Base-by-base conservation (phyloP, 306 rosid species). In the Vigna radiata region DNA sequence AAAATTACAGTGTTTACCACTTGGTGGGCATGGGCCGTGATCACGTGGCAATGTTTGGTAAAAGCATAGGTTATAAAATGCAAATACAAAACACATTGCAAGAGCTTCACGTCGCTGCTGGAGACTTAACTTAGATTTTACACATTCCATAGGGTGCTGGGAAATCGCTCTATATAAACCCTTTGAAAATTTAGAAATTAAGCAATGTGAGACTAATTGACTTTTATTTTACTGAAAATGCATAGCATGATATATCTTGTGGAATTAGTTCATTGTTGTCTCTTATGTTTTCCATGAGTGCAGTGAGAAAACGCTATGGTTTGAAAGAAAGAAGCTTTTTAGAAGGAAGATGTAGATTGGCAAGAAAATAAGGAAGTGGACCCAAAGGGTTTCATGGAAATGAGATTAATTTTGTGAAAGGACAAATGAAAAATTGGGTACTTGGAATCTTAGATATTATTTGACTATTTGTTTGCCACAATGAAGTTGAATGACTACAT, bases 391-490 rank as follows among this genome's bases (percentile, higher is more conserved):
- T 58, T 65, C 36, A 25, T 65, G 59, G 12, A 29, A 27, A 17
- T 9, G 55, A 10, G 16, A 41, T 49, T 11, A 76, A 54, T 68
- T 54, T 15, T 49, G 5, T 8, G 48, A 66, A 65, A 0, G 19
- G 68, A 36, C 74, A 50, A 47, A 50, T 72, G 16, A 59, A 44
- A 62, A 4, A 29, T 44, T 59, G 1, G 27, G 29, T 65, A 49
- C 33, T 27, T 66, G 1, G 56, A 58, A 75, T 59, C 71, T 66
- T 70, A 58, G 79, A 58, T 71, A 36, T 49, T 41, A 6, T 27
- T 67, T 68, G 68, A 77, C 65, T 56, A 62, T 52, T 69, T 80
- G 82, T 71, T 80, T 68, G 82, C 79, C 79, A 80, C 60, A 50
- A 59, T 68, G 77, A 72, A 70, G 46, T 25, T 8, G 43, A 52